Conservation (phyloP, 2,329 filamentous ascomycete genomes). For the Sporothrix brasiliensis region DNA sequence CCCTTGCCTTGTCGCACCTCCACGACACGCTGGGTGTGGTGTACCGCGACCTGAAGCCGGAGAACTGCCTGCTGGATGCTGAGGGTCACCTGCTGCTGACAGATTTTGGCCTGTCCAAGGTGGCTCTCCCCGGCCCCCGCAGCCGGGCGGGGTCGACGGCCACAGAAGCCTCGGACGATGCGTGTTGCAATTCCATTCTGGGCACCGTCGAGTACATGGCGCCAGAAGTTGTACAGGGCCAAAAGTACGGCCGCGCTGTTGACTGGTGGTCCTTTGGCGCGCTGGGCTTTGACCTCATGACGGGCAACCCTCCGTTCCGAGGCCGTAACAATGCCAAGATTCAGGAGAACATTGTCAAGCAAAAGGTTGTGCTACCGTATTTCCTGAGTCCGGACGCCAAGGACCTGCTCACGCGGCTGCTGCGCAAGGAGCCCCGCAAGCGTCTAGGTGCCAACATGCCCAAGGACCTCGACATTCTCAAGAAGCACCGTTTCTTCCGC, state of each 20-base stretch:
- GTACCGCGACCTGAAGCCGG: conserved; percentile 95
- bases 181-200: conserved; percentile 88
- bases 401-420: conserved; percentile 83
- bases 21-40: conserved; percentile 91
- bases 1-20: conserved; percentile 88
- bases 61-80: conserved; percentile 91
- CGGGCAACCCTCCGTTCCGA: conserved; percentile 86
- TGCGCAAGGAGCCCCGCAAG: conserved; percentile 91
- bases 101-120: conserved; percentile 96
- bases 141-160: conserved; percentile 49
- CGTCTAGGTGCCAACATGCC: conserved; percentile 86
- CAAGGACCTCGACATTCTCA: conserved; percentile 82
- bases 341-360: conserved; percentile 91
- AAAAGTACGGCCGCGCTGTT: conserved; percentile 89
- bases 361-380: conserved; percentile 86
- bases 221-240: conserved; percentile 85
- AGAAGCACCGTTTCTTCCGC: conserved; percentile 93
- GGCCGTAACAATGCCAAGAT: conserved; percentile 93
- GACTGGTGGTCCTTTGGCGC: conserved; percentile 99
- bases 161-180: conserved; percentile 41
- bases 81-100: conserved; percentile 92
- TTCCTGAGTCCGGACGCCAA: conserved; percentile 91
- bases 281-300: conserved; percentile 88
- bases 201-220: conserved; percentile 99
- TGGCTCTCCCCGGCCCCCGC: conserved; percentile 59